Base-by-base conservation (phyloP, 371 early-diverging fungal genomes). In the Apophysomyces elegans region DNA sequence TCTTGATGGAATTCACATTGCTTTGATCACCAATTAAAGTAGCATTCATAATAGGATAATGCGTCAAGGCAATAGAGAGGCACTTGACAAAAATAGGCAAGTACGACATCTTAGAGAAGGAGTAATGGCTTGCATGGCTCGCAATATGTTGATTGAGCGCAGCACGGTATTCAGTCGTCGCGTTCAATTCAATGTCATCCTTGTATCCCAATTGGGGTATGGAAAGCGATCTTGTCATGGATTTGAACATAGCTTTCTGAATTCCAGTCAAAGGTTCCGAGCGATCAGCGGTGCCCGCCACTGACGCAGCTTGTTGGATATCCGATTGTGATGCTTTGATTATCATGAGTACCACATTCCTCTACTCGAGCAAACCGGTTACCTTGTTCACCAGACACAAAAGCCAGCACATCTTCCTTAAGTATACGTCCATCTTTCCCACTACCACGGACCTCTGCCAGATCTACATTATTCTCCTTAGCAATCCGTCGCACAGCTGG, bases 81-180 rank as follows among this genome's bases (percentile, higher is more conserved):
- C 94, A 91, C 83, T 97, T 97, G 80, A 97, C 87, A 62, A 97
- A 88, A 69, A 97, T 91, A 43, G 98, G 96, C 92, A 97, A 90
- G 74, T 88, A 94, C 0, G 96, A 87, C 9, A 97, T 87, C 81
- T 93, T 95, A 59, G 86, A 74, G 72, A 89, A 77, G 4, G 81
- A 70, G 57, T 77, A 76, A 37, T 70, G 62, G 56, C 73, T 66
- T 39, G 68, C 60, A 44, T 70, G 63, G 47, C 70, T 69, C 41
- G 75, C 62, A 18, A 90, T 59, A 37, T 80, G 61, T 32, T 61
- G 66, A 69, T 96, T 96, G 64, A 97, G 75, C 14, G 76, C 70
- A 18, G 70, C 69, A 4, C 96, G 86, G 58, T 89, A 85, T n/a
- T 78, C 78, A 37, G 85, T 76, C 5, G 86, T 75, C 14, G 84